Conservation (phyloP, 805 yeast genomes). For the Candida nemodendra region DNA sequence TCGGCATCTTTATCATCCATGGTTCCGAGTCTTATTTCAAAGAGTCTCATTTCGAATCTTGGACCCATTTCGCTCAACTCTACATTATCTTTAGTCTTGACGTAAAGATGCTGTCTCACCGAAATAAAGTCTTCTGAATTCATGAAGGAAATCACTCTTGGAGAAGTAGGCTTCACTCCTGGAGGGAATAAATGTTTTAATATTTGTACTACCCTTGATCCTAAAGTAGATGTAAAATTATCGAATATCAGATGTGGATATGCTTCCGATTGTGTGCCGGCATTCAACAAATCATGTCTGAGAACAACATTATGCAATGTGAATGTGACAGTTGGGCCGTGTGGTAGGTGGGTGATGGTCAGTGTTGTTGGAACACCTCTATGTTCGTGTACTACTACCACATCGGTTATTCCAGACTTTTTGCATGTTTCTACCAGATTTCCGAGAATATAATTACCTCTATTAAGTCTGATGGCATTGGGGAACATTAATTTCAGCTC, state of each 20-base stretch:
- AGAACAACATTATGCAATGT: conserved; percentile 91
- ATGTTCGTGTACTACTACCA: conserved; percentile 88
- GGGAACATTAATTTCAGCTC: conserved; percentile 90
- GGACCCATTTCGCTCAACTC: conserved; percentile 98
- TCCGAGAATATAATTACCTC: conserved; percentile 90
- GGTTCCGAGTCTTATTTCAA: conserved; percentile 85
- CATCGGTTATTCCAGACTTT: conserved; percentile 73
- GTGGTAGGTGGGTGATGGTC: conserved; percentile 93
- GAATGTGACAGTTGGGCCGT: conserved; percentile 95
- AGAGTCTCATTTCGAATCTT: conserved; percentile 94
- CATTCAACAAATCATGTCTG: conserved; percentile 84
- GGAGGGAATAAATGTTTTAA: conserved; percentile 93
- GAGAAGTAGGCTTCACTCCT: conserved; percentile 87
- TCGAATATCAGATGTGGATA: conserved; percentile 94
- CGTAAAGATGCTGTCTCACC: conserved; percentile 94
- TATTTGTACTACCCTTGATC: conserved; percentile 75
- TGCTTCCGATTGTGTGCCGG: conserved; percentile 87
- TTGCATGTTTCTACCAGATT: conserved; percentile 82
- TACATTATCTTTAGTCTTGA: conserved; percentile 80
- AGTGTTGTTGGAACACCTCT: conserved; percentile 97
- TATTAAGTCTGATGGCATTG: conserved; percentile 79
- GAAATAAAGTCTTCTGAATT: conserved; percentile 89
- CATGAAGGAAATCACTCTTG: conserved; percentile 90
- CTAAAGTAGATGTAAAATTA: conserved; percentile 77
- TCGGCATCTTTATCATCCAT: conserved; percentile 95